Percentiles rank a stretch among this genome's conserved stretches.
Conservation (phyloP, 257 asterid species). For the Salvia hispanica region DNA sequence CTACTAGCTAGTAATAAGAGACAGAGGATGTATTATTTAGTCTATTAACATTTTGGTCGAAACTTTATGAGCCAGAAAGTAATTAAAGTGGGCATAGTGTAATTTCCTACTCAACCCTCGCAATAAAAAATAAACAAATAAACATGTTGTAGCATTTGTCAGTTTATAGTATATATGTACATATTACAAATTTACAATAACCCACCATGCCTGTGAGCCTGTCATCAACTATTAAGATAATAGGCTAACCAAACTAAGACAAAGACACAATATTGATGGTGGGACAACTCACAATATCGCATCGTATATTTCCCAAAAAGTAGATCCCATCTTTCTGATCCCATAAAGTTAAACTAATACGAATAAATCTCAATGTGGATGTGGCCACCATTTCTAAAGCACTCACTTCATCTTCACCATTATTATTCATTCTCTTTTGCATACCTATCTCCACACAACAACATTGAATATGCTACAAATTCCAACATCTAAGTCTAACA, state of each 20-base stretch:
- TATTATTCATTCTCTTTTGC: slow-evolving; percentile 13
- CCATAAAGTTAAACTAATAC: slow-evolving; percentile 4
- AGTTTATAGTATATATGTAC: background rate
- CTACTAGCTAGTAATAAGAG: too few relatives aligned
- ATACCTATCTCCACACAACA: background rate
- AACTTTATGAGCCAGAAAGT: too few relatives aligned
- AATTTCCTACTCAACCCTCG: background rate
- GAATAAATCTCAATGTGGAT: slow-evolving; percentile 17
- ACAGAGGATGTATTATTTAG: too few relatives aligned
- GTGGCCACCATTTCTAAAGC: slow-evolving; percentile 26
- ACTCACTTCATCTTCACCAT: slow-evolving; percentile 17
- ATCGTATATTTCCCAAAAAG: slow-evolving; percentile 31
- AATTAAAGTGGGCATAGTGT: background rate
- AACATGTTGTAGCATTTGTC: background rate
- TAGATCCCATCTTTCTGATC: slow-evolving; percentile 26
- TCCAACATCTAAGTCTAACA: background rate
- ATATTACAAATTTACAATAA: background rate
- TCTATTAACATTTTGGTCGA: too few relatives aligned
- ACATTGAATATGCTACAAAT: background rate
- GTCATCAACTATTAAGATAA: background rate
- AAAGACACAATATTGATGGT: slow-evolving; percentile 17
- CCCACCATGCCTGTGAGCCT: background rate
- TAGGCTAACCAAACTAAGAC: background rate
- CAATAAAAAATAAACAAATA: background rate
- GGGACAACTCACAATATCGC: slow-evolving; percentile 33